Evolutionary conservation across 352 stramenopile species (phyloP), one percentile per base, ranked within the genome.

Genomic region (Globisporangium carolinianum): DNA sequence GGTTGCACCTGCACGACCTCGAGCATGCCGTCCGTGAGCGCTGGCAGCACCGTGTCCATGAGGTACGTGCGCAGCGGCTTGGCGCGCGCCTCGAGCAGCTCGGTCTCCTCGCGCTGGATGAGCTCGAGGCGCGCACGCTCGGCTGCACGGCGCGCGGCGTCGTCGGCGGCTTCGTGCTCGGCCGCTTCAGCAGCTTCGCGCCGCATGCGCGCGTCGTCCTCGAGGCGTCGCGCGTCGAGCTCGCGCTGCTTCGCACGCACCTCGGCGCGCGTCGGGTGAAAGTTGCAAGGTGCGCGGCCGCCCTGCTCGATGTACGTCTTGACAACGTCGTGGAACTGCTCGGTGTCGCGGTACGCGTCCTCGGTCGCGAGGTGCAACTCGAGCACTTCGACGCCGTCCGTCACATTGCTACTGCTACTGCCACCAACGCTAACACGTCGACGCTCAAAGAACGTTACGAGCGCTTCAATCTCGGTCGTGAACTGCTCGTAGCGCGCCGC

Each of bases 1-100:
- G 86, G 84, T 67, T 94, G 80, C 43, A 91, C 79, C 37, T 91
- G 89, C 60, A 90, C 82, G n/a, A 93, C 76, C 66, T 96, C 83
- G 17, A 95, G 72, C 75, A 95, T 91, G 8, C 81, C 83, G 68
- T 92, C 75, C 0, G 86, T 94, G 18, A 96, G 72, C 10, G 81
- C 80, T 32, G 87, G 85, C 24, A 96, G 72, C 43, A 95, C 83
- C 0, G 79, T 89, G 62, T 94, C 75, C 78, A 94, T 90, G 14
- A 96, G 68, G 63, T 91, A 96, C 24, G 76, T 75, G 5, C 83
- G 74, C 50, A 94, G 60, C 9, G 87, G 85, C 57, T 94, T 91
- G 9, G 87, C 85, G 7, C 83, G 82, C 6, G 75, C 74, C 59
- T 91, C 77, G 35, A 96, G 69, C 35, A 96, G 71, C 48, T 90